phyloP scores from a whole-genome alignment of 1,284 basidiomycete genomes.

The Chiua sp. region DNA sequence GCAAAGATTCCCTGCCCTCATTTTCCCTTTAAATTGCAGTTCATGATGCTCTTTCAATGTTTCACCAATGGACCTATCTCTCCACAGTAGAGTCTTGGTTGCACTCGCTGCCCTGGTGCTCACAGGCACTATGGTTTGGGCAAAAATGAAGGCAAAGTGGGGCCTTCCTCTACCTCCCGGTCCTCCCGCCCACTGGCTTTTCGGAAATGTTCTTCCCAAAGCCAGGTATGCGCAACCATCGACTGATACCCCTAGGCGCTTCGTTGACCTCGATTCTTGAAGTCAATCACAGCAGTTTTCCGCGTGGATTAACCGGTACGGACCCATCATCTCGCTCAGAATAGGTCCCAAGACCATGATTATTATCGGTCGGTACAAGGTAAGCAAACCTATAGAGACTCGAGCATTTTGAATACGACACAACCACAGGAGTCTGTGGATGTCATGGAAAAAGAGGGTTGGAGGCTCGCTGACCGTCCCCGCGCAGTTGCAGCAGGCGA shows the following conservation, averaged over 20 bases:
- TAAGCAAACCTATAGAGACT: slow-evolving; percentile 12
- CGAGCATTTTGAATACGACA: background rate
- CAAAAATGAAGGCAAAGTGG: slow-evolving; percentile 8
- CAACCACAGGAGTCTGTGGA: slow-evolving; percentile 49
- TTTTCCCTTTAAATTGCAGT: background rate
- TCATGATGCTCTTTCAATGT: background rate
- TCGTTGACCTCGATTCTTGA: background rate
- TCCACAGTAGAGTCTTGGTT: slow-evolving; percentile 19
- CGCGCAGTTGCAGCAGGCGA: slow-evolving; percentile 37
- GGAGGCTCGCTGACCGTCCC: slow-evolving; percentile 40
- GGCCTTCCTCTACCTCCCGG: slow-evolving; percentile 36
- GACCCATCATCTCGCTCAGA: slow-evolving; percentile 42
- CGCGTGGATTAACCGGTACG: slow-evolving; percentile 43
- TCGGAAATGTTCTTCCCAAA: slow-evolving; percentile 31
- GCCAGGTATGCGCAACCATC: slow-evolving; percentile 25
- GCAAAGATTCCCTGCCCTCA: background rate
- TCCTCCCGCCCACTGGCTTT: slow-evolving; percentile 38
- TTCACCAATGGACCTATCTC: background rate
- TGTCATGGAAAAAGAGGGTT: slow-evolving; percentile 43
- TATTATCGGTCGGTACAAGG: slow-evolving; percentile 43
- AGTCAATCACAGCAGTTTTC: slow-evolving; percentile 40
- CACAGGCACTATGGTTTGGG: slow-evolving; percentile 11
- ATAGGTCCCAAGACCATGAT: slow-evolving; percentile 36
- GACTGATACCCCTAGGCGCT: background rate
- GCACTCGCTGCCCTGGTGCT: slow-evolving; percentile 24